Conservation (phyloP, 2,329 filamentous ascomycete genomes). For the Tricladium varicosporioides region DNA sequence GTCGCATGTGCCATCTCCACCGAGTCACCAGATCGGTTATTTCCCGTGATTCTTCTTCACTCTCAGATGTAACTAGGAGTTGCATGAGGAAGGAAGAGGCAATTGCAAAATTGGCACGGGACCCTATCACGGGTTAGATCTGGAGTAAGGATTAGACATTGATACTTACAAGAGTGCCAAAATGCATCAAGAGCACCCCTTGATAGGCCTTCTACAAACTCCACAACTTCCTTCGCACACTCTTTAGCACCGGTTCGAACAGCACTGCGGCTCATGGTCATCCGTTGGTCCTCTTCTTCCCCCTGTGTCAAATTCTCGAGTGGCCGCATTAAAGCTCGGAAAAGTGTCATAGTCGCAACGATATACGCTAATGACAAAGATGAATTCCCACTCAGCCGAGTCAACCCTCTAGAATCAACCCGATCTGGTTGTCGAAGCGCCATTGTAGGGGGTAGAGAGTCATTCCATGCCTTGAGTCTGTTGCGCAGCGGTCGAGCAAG, state of each 20-base stretch:
- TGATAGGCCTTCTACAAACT: conserved; percentile 32
- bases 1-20: conserved; percentile 33
- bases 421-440: conserved; percentile 23
- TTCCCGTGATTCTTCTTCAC: conserved; percentile 27
- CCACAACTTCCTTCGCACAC: conserved; percentile 33
- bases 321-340: conserved; percentile 34
- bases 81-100: conserved; percentile 35
- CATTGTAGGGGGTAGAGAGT: conserved; percentile 29
- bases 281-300: conserved; percentile 27
- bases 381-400: conserved; percentile 31
- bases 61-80: conserved; percentile 29
- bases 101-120: conserved; percentile 34
- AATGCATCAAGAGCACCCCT: conserved; percentile 31
- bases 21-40: conserved; percentile 29
- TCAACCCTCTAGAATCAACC: conserved; percentile 24
- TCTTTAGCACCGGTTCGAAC: conserved; percentile 32
- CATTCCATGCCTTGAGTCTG: conserved; percentile 33
- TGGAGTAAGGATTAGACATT: background rate
- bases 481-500: conserved; percentile 29
- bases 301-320: conserved; percentile 28
- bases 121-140: conserved; percentile 24
- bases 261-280: conserved; percentile 22
- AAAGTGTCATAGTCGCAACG: conserved; percentile 36
- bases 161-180: conserved; percentile 32
- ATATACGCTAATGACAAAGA: conserved; percentile 36